Percentiles rank a stretch among this genome's conserved stretches.
Evolutionary conservation across 75 land plant genomes (phyloP).

Genomic region (Pinus albicaulis): DNA sequence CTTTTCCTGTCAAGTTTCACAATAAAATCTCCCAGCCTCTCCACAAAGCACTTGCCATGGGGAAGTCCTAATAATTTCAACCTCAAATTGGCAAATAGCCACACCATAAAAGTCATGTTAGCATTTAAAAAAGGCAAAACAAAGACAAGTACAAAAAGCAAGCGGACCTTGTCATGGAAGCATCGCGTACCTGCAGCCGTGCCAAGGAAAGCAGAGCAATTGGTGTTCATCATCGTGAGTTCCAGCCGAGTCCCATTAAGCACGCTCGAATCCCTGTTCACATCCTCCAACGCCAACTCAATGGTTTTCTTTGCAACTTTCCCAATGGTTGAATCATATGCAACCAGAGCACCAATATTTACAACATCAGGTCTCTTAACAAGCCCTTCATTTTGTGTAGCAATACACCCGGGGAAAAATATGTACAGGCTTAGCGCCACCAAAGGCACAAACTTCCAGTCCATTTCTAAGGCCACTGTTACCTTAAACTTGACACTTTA

Average conservation of each 20-base stretch:
- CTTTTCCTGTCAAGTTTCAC: too few relatives aligned
- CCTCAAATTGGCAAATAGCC: too few relatives aligned
- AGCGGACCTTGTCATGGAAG: too few relatives aligned
- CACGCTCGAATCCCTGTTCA: slow-evolving; percentile 14
- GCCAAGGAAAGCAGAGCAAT: slow-evolving; percentile 17
- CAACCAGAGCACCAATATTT: slow-evolving; percentile 21
- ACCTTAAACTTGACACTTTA: background rate
- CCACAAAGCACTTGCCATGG: too few relatives aligned
- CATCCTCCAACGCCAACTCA: slow-evolving; percentile 22
- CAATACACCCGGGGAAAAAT: background rate
- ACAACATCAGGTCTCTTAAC: background rate
- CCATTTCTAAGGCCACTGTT: background rate
- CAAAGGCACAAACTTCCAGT: background rate
- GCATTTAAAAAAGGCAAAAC: too few relatives aligned
- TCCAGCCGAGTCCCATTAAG: slow-evolving; percentile 14
- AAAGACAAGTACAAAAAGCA: too few relatives aligned
- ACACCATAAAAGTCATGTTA: too few relatives aligned
- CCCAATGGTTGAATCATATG: slow-evolving; percentile 16
- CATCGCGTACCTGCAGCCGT: slow-evolving; percentile 16
- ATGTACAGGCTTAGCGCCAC: background rate
- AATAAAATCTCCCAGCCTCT: too few relatives aligned
- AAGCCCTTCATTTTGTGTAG: background rate
- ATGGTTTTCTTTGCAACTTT: slow-evolving; percentile 11
- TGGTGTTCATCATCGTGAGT: slow-evolving; percentile 11
- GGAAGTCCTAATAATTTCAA: too few relatives aligned